Percentiles rank a stretch among this genome's conserved stretches.
Conservation (phyloP, 495 filamentous ascomycete genomes). For the Xylaria nigripes region DNA sequence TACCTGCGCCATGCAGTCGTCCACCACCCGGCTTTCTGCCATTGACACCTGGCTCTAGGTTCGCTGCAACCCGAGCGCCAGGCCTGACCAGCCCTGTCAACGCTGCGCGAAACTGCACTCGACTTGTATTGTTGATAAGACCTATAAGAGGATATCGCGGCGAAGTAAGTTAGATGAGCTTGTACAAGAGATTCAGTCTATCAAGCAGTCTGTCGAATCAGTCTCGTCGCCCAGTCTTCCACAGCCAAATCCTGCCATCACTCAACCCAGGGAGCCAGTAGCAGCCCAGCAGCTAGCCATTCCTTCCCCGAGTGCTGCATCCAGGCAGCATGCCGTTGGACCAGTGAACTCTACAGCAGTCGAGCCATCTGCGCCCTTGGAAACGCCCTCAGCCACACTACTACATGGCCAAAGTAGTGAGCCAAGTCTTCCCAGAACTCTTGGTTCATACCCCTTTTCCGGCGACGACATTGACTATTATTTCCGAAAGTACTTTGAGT, state of each 20-base stretch:
- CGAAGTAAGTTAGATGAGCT: conserved; percentile 40
- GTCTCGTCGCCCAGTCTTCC: conserved; percentile 7
- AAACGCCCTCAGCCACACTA: conserved; percentile 16
- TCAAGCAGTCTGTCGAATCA: conserved; percentile 34
- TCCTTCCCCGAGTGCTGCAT: conserved; percentile 17
- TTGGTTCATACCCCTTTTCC: conserved; percentile 38
- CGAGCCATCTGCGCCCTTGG: conserved; percentile 15
- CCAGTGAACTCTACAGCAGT: conserved; percentile 3
- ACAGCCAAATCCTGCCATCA: conserved; percentile 6
- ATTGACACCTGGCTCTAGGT: conserved; percentile 21
- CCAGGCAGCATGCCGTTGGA: conserved; percentile 9
- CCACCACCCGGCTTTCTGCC: background rate
- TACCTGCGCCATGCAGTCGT: background rate
- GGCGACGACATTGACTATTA: conserved; percentile 41
- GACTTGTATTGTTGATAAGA: conserved; percentile 37
- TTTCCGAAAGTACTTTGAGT: conserved; percentile 39
- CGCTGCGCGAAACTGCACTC: conserved; percentile 38
- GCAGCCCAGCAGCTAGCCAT: conserved; percentile 13
- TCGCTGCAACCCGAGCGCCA: conserved; percentile 36
- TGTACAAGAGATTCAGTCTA: conserved; percentile 36
- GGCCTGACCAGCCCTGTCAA: conserved; percentile 33
- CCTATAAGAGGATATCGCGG: conserved; percentile 37
- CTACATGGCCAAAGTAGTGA: conserved; percentile 3
- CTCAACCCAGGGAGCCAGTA: conserved; percentile 15
- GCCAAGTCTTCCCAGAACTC: conserved; percentile 27